Evolutionary conservation across 2,329 filamentous ascomycete species (phyloP), one percentile per base, ranked within the genome.

Genomic region (Ceratocystis papillata): DNA sequence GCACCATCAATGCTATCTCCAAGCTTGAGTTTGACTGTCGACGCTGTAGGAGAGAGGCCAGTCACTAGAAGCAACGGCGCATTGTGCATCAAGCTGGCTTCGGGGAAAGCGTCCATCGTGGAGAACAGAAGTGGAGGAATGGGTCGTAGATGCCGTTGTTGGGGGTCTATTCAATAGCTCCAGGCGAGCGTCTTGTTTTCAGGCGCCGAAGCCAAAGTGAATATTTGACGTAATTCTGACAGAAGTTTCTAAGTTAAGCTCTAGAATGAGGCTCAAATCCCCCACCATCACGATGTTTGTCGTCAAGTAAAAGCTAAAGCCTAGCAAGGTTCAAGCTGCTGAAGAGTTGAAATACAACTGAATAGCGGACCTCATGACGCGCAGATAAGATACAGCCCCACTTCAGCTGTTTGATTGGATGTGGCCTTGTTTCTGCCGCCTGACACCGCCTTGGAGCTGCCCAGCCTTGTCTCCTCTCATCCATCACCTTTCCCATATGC

Each of bases 61-160:
- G 90, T 90, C 44, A 96, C 82, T 60, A 95, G 79, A 68, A 97
- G 77, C 67, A 96, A 81, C 45, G 93, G 93, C 71, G 95, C 81
- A 76, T 94, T 95, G 77, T 94, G 91, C 74, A 87, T 84, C 75
- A 96, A 80, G 78, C 92, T 96, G 75, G 87, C 87, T 67, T 78
- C 75, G 65, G 89, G 88, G 76, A 90, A 93, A 71, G 83, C 88
- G 76, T 94, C 88, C 89, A 94, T 94, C 69, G 71, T 73, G 68
- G 3, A 25, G 28, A 45, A 12, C 2, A 46, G 25, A 22, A 12
- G 17, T 22, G 22, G 25, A 33, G 15, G n/a, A 59, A 59, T 3
- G 7, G 28, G 20, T 15, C 15, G 41, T 33, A 30, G 22, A 28
- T 45, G 12, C 12, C 33, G 7, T 44, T 30, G 7, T 30, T 20